These are phyloP conservation scores for Solanum boliviense DNA, from an alignment of 257 asterid species.

Conservation along the genomic window DNA sequence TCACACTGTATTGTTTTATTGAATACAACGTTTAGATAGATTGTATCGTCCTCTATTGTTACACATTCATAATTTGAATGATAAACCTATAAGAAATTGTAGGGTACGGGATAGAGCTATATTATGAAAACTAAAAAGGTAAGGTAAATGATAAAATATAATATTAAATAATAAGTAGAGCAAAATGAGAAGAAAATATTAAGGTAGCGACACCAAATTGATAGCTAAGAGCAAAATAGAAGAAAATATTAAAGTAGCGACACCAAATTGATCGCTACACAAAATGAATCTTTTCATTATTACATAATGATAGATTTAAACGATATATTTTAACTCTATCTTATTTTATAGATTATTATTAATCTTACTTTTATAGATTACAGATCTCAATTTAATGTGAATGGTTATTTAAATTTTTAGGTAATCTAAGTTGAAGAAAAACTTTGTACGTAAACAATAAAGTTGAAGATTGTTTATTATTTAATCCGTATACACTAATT, in stretches of 20 bases:
- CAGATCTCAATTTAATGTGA: not conserved
- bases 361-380: no score
- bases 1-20: no score
- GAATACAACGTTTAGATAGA: no score
- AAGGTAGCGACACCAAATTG: no score
- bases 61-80: not conserved
- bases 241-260: no score
- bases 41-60: no score
- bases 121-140: no score
- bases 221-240: no score
- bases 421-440: not conserved
- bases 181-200: not conserved
- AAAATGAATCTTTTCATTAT: no score
- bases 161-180: not conserved
- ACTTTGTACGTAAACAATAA: not conserved
- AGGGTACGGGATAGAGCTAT: not conserved
- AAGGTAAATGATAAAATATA: not conserved
- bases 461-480: not conserved
- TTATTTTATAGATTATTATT: not conserved
- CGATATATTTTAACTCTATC: not conserved
- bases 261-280: no score
- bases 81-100: no score
- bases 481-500: not conserved
- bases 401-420: not conserved
- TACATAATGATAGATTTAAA: no score